Evolutionary conservation across 352 stramenopile genomes (phyloP).

Genomic region (Phytophthora ramorum): DNA sequence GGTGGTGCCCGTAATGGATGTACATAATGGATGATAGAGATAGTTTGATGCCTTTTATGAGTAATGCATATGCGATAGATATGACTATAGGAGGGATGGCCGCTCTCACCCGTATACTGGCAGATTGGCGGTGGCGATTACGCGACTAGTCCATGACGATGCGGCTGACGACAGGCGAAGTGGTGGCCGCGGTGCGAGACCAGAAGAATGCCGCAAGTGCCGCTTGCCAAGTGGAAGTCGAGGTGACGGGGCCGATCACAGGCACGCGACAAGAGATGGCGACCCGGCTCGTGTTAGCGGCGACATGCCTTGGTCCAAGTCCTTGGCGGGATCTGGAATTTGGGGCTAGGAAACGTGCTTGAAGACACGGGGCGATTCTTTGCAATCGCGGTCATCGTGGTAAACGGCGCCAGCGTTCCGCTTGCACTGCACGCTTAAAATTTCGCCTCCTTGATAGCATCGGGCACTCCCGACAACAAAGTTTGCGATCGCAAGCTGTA

Average conservation of each 20-base stretch:
- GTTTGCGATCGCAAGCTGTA: too few relatives aligned
- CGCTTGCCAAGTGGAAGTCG: too few relatives aligned
- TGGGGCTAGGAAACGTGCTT: not conserved
- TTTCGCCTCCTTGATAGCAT: too few relatives aligned
- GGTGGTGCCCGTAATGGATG: too few relatives aligned
- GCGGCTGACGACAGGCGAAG: too few relatives aligned
- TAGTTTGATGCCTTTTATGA: not conserved
- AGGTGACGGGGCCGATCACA: not conserved
- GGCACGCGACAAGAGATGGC: constrained; percentile 3
- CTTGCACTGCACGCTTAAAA: too few relatives aligned
- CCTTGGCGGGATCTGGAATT: not conserved
- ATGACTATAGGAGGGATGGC: not conserved
- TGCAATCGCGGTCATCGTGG: not conserved
- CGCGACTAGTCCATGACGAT: not conserved
- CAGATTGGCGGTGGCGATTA: not conserved
- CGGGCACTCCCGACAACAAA: too few relatives aligned
- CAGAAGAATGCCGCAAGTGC: too few relatives aligned
- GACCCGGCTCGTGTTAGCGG: not conserved
- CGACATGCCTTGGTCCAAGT: not conserved
- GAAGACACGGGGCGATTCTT: not conserved
- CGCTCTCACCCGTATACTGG: constrained; percentile 7
- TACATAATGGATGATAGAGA: too few relatives aligned
- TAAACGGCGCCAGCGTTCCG: too few relatives aligned
- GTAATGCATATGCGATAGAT: not conserved
- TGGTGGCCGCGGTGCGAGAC: too few relatives aligned